Conservation (phyloP, 345 rosid genomes). For the Eucalyptus regnans region DNA sequence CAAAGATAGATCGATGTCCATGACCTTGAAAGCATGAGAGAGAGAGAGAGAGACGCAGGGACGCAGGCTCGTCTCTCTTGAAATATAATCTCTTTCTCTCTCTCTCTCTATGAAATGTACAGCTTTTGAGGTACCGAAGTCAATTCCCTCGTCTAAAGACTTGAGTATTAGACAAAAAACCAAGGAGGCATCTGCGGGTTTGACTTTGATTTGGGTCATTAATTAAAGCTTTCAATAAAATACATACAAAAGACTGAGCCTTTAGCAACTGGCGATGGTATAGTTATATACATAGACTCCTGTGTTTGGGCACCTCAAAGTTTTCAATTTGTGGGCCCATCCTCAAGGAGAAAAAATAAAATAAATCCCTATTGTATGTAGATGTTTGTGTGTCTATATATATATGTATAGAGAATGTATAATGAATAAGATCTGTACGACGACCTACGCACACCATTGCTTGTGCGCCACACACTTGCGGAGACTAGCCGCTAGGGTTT, state of each 20-base stretch:
- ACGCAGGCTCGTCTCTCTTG: not conserved
- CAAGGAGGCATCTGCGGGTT: not conserved
- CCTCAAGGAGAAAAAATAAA: not conserved
- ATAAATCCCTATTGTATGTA: not conserved
- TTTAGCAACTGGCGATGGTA: not conserved
- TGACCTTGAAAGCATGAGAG: not conserved
- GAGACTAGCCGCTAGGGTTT: not conserved
- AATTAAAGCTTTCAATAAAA: not conserved
- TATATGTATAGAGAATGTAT: not conserved
- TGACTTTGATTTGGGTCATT: not conserved
- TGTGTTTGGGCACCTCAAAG: not conserved
- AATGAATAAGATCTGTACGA: not conserved
- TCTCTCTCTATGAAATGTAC: not conserved
- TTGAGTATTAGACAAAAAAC: slow-evolving; percentile 6
- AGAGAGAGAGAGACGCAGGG: not conserved
- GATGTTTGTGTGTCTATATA: not conserved
- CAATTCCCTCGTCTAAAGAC: slow-evolving; percentile 33
- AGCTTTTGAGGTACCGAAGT: slow-evolving; percentile 56
- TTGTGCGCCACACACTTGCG: not conserved
- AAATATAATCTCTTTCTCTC: not conserved
- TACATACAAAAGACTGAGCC: not conserved
- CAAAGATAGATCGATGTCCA: slow-evolving; percentile 38
- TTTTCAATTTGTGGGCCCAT: not conserved
- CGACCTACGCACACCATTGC: not conserved
- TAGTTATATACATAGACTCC: not conserved